Evolutionary conservation across 2,329 filamentous ascomycete species (phyloP), one percentile per base, ranked within the genome.

Genomic region (Colletotrichum costaricense): DNA sequence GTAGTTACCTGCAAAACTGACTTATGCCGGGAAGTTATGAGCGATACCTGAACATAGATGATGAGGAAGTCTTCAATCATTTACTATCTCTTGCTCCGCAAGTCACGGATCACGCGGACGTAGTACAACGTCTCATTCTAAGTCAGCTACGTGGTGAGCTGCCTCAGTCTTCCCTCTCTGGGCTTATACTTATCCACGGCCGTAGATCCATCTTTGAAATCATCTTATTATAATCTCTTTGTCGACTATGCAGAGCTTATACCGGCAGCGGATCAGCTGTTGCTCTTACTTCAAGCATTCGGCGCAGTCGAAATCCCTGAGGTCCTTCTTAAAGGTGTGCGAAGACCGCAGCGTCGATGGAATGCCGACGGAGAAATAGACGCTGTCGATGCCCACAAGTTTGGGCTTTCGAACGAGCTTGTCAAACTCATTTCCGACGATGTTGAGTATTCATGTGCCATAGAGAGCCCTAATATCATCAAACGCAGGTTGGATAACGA

Each of bases 11-110:
- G 6, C 19, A 19, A 38, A 58, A 8, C 7, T 28, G 1, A 57
- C 35, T 54, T 59, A 70, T 24, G 30, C 28, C 5, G 3, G 14
- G 4, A 64, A 80, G 81, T 5, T 82, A 81, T 11, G 81, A 82
- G 60, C 74, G 81, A 42, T 82, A 82, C 69, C 64, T 82, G 0
- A 80, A 80, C 28, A 78, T 81, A 74, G 81, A 82, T 7, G 81
- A 82, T 14, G 78, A 78, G 5, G 77, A 79, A 6, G 74, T 77
- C 0, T 80, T 82, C n/a, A 69, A 64, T 9, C 81, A 82, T 55
- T 42, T 82, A 3, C 42, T 60, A 1, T 75, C 72, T 0, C 54
- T 82, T 0, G 76, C 75, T 0, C 64, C 74, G 2, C 63, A 70
- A 0, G 72, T 73, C 2, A 72, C 74, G 2, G 56, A 75, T 19